Percentiles rank a stretch among this genome's conserved stretches.
Evolutionary conservation across 1,284 basidiomycete species (phyloP).

Genomic region (Uromyces viciae-fabae): DNA sequence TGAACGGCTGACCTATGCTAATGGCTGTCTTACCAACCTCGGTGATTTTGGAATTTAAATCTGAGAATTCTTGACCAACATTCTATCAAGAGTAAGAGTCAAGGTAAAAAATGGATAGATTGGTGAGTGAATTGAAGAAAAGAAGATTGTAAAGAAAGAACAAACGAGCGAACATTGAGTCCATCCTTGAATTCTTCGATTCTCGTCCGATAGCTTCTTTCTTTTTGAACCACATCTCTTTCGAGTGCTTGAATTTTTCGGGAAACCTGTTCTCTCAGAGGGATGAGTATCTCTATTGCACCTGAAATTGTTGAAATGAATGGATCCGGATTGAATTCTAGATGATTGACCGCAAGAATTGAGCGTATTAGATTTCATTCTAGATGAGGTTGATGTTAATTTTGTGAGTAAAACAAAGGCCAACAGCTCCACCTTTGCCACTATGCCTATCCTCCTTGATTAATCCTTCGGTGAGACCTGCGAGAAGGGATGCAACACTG

Average conservation of each 20-base stretch:
- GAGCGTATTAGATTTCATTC: background rate
- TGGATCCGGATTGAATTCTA: slow-evolving; percentile 45
- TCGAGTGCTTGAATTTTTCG: slow-evolving; percentile 34
- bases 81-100: slow-evolving; percentile 20
- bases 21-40: slow-evolving; percentile 92
- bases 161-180: slow-evolving; percentile 25
- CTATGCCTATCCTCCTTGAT: slow-evolving; percentile 43
- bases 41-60: slow-evolving; percentile 63
- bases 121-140: background rate
- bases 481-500: slow-evolving; percentile 31
- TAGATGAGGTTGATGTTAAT: background rate
- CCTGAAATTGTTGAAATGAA: slow-evolving; percentile 42
- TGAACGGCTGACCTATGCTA: slow-evolving; percentile 68
- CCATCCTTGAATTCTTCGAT: slow-evolving; percentile 44
- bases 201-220: slow-evolving; percentile 37
- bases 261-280: slow-evolving; percentile 21
- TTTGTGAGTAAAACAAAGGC: background rate
- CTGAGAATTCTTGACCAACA: slow-evolving; percentile 41
- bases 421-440: slow-evolving; percentile 31
- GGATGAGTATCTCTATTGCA: slow-evolving; percentile 42
- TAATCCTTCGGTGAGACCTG: slow-evolving; percentile 39
- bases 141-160: background rate
- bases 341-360: slow-evolving; percentile 4
- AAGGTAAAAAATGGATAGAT: background rate
- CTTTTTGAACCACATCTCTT: slow-evolving; percentile 42